Evolutionary conservation across 176 grass and related monocot genomes (phyloP), one percentile per base, ranked within the genome.

Genomic region (Triticum turgidum): DNA sequence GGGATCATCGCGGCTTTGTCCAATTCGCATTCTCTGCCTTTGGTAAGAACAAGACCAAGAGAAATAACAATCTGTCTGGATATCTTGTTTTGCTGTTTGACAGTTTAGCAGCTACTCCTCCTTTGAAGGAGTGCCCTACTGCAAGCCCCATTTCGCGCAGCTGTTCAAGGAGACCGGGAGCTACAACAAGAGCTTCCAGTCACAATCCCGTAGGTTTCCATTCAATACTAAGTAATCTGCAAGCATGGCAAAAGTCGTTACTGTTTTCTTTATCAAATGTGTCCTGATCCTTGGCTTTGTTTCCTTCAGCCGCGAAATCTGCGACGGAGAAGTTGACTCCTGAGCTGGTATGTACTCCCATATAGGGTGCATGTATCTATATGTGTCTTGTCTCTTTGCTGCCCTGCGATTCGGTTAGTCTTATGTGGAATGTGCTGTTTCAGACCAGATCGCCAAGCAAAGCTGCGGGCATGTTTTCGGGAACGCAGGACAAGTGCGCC

Each of bases 401-500:
- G 44, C 44, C 44, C 3, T 44, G 10, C 11, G 44, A 12, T 45
- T 79, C 9, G 4, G 61, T 29, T 39, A 44, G 41, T 34, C 9
- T 41, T 71, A 7, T 77, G 2, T 69, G 69, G 59, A 78, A 76
- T 67, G 15, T 76, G 37, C 21, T 83, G 5, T 78, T 86, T 80
- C 94, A 99, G 97, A 99, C 92, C 64, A 90, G 92, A 83, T 91
- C 94, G 24, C 94, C 92, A 22, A 99, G 94, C 85, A 99, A 99
- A 93, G 94, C 94, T 29, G 94, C 92, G 0, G 82, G 86, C 45
- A 99, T 96, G 97, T 99, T 99, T 78, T 99, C 92, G 61, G 97
- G 97, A 69, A 99, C 97, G 65, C 97, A 96, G 86, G 97, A 99
- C 69, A 99, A 99, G 79, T 99, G 97, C 77, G 94, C 90, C 81